Conservation (phyloP, 2,329 filamentous ascomycete genomes). For the Aspergillus sp. region DNA sequence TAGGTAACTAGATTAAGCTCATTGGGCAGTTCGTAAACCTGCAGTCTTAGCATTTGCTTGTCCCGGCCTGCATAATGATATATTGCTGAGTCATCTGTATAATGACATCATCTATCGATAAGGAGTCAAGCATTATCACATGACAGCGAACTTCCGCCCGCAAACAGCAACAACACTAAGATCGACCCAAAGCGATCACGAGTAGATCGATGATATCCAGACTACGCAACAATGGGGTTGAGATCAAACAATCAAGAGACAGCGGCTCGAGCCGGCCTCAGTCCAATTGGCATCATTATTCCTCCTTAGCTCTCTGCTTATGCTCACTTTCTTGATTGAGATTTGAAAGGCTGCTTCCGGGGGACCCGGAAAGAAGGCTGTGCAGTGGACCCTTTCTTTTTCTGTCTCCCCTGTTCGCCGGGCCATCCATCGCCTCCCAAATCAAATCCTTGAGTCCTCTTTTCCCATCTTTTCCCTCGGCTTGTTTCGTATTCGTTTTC, state of each 20-base stretch:
- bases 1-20: neutral
- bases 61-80: neutral
- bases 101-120: conserved; percentile 8
- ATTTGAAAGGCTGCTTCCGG: neutral
- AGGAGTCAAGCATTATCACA: conserved; percentile 3
- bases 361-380: conserved; percentile 16
- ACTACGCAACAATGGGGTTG: neutral
- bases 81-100: neutral
- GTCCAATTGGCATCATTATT: neutral
- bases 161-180: neutral
- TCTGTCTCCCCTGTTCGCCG: conserved; percentile 3
- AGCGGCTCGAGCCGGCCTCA: neutral
- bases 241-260: conserved; percentile 11
- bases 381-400: conserved; percentile 20
- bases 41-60: neutral
- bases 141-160: neutral
- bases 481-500: neutral
- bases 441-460: too few relatives aligned
- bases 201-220: neutral
- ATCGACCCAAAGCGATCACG: neutral
- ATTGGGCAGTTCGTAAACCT: neutral
- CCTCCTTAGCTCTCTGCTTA: neutral
- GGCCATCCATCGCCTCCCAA: conserved; percentile 20
- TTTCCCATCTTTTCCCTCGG: neutral
- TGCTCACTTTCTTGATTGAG: neutral